Percentiles rank a stretch among this genome's conserved stretches.
phyloP scores from a whole-genome alignment of 305 asterid species.

The Caryopteris hybrid region DNA sequence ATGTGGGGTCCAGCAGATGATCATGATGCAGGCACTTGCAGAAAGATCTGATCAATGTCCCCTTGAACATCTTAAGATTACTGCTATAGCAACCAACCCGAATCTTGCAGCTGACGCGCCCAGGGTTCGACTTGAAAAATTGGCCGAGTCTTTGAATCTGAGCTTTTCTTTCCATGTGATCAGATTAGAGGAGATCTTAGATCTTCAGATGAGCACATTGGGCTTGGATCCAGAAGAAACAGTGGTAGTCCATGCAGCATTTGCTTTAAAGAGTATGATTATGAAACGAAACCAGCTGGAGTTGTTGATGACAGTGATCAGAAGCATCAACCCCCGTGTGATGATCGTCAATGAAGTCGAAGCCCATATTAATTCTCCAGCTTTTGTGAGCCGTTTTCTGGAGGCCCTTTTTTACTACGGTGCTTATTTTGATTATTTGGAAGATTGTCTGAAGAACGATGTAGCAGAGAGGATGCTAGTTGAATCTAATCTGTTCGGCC shows the following conservation, averaged over 20 bases:
- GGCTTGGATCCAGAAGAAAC: background rate
- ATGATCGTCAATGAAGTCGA: constrained; percentile 37
- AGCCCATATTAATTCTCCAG: constrained; percentile 14
- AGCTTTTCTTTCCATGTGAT: background rate
- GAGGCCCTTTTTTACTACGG: constrained; percentile 31
- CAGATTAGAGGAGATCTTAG: background rate
- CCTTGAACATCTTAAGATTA: background rate
- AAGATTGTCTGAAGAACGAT: constrained; percentile 22
- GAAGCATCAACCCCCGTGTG: constrained; percentile 16
- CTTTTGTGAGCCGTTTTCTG: constrained; percentile 28
- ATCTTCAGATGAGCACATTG: background rate
- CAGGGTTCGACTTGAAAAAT: background rate
- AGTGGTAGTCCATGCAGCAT: background rate
- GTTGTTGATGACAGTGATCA: constrained; percentile 12
- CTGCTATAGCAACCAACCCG: background rate
- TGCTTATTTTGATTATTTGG: constrained; percentile 25
- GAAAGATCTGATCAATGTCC: constrained; percentile 8
- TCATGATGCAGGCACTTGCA: constrained; percentile 33
- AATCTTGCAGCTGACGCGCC: background rate
- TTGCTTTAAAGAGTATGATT: constrained; percentile 6
- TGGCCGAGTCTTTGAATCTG: constrained; percentile 1
- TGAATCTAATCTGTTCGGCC: constrained; percentile 12
- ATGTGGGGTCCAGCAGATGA: background rate
- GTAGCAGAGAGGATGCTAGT: constrained; percentile 1
- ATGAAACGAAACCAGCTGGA: constrained; percentile 7